These are phyloP conservation scores for Gigaspora rosea DNA, from an alignment of 192 early-diverging fungal genomes.

Conservation along the genomic window DNA sequence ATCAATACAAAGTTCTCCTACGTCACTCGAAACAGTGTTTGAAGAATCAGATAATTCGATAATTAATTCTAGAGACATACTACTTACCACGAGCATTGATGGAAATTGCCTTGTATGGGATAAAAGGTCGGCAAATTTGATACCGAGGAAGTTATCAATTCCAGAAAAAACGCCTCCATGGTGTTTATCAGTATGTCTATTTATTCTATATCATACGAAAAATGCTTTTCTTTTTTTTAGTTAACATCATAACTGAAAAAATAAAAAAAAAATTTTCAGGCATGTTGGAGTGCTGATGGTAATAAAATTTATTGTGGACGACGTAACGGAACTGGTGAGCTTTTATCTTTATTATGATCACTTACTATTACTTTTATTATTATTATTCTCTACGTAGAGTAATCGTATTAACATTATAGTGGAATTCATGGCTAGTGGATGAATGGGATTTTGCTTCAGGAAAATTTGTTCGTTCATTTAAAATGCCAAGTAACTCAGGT, in stretches of 20 bases:
- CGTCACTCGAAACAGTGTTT: conserved; percentile 26
- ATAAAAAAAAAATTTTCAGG: conserved; percentile 34
- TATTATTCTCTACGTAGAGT: background rate
- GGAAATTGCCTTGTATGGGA: conserved; percentile 78
- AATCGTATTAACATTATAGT: background rate
- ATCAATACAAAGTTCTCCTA: conserved; percentile 13
- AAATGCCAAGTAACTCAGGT: conserved; percentile 87
- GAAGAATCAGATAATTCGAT: conserved; percentile 33
- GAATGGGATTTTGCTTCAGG: conserved; percentile 80
- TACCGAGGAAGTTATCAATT: conserved; percentile 52
- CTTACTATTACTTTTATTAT: background rate
- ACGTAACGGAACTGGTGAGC: conserved; percentile 76
- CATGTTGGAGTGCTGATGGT: conserved; percentile 88
- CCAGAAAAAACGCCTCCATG: conserved; percentile 74
- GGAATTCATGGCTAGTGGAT: conserved; percentile 61
- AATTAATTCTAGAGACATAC: conserved; percentile 43
- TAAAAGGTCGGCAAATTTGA: conserved; percentile 55
- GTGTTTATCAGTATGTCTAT: conserved; percentile 60
- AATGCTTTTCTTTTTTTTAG: background rate
- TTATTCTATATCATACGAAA: conserved; percentile 36
- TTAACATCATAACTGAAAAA: background rate
- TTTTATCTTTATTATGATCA: background rate
- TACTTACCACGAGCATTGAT: conserved; percentile 77
- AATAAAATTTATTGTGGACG: conserved; percentile 79
- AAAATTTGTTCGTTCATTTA: conserved; percentile 68